Base-by-base conservation (phyloP, 805 yeast species). In the Candida rishiriensis region DNA sequence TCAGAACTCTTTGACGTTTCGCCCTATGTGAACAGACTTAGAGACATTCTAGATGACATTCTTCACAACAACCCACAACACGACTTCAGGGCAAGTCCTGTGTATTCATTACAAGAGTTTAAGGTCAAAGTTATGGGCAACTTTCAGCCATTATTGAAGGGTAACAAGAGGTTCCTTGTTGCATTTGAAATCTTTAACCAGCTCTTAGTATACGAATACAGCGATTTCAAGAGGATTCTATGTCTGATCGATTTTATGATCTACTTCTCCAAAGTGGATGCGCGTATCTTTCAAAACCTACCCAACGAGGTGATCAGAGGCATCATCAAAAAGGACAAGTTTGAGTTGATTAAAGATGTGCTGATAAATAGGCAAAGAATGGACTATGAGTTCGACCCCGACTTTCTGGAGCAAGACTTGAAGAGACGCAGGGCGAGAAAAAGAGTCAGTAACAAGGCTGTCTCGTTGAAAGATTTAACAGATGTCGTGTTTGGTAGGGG, bases 231-330 rank as follows among this genome's bases (percentile, higher is more conserved):
- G 26, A 21, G 26, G 26, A 4, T 21, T 21, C 26, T 59, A 11
- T 56, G 60, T 30, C n/a, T 59, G 16, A 47, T 59, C 31, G 64
- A 59, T 47, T 56, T 55, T 21, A 26, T 49, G 38, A 42, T 59
- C 4, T 52, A 50, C 26, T 40, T 59, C 18, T 51, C 58, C 5
- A 53, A 50, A 21, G 39, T 49, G 29, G 56, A 59, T 38, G 38
- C 56, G 6, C 42, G 42, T n/a, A 43, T 34, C 7, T 59, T 57
- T 39, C 42, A 45, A 3, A 39, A 42, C 15, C 42, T 59, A 12
- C 62, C 62, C 2, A 54, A 50, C 40, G 62, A 56, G n/a, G 34
- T 59, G 2, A 29, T 53, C 7, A 29, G 38, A 10, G 42, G 38
- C 10, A 31, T 52, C 2, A 12, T 43, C 1, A 34, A 43, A 3